Evolutionary conservation across 2,329 filamentous ascomycete species (phyloP).

Genomic region (Lasiodiplodia sp.): DNA sequence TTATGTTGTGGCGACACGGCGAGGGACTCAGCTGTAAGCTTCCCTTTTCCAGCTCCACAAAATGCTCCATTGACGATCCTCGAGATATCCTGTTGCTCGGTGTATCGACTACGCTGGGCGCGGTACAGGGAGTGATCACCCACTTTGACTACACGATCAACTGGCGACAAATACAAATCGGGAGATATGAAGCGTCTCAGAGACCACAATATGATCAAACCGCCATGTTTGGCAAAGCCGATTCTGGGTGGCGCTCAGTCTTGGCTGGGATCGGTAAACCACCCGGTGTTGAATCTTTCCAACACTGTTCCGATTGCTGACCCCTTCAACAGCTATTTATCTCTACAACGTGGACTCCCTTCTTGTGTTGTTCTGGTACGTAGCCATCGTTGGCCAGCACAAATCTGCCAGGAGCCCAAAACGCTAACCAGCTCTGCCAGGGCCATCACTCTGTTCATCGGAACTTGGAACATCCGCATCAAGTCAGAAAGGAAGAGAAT

Average conservation of each 20-base stretch:
- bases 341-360: slow-evolving; percentile 24
- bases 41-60: background rate
- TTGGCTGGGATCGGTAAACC: slow-evolving; percentile 8
- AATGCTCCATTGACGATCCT: background rate
- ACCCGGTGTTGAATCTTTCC: background rate
- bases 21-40: slow-evolving; percentile 19
- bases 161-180: slow-evolving; percentile 18
- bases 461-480: slow-evolving; percentile 27
- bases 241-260: slow-evolving; percentile 21
- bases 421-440: background rate
- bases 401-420: background rate
- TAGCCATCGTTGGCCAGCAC: background rate
- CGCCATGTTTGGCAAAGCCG: slow-evolving; percentile 20
- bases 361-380: slow-evolving; percentile 24
- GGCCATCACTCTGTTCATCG: slow-evolving; percentile 26
- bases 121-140: slow-evolving; percentile 2
- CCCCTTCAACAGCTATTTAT: slow-evolving; percentile 7
- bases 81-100: slow-evolving; percentile 25
- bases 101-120: slow-evolving; percentile 16
- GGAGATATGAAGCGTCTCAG: slow-evolving; percentile 9
- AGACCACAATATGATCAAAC: background rate
- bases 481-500: background rate
- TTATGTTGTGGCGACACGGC: slow-evolving; percentile 26
- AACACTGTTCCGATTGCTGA: background rate
- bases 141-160: slow-evolving; percentile 24